Evolutionary conservation across 345 rosid species (phyloP), one percentile per base, ranked within the genome.

Genomic region (Aquilaria yunnanensis): DNA sequence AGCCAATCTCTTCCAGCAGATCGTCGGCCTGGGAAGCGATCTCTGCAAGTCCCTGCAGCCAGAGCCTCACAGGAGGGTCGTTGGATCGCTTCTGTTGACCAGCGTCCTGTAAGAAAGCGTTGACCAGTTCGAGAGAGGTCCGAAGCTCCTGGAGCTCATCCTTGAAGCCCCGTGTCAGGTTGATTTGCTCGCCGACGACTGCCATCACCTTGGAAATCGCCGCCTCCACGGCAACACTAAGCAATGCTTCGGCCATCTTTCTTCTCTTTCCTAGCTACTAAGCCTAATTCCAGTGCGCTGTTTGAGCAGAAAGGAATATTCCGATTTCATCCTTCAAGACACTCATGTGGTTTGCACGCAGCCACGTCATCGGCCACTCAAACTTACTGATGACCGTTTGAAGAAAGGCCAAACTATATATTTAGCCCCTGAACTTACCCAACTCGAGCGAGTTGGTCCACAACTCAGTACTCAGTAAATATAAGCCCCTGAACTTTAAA

Each of bases 41-140:
- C 14, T 71, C 62, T 48, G 47, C 45, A 12, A 76, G 74, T 2
- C 57, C 66, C 12, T 56, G 11, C 14, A 68, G 66, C 76, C 74
- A 76, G 9, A 37, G 1, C 37, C 58, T 57, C 33, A 72, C 66
- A 10, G 58, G 2, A 10, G 1, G 3, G 16, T 49, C 61, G 23
- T 7, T 48, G 34, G 59, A 29, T 33, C 62, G 63, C 60, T 34
- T 68, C 46, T 55, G 56, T 8, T 37, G 43, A 45, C 56, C 70
- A 12, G 64, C 74, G 64, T 76, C 74, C 10, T 45, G 56, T 0
- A 72, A 60, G 47, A 72, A 67, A 23, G 74, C 68, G 47, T 69
- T 55, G 48, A 66, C 55, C 23, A 29, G 10, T 14, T 4, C 13
- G 2, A 53, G 11, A 16, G 30, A 13, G 32, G 5, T 2, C 13